Evolutionary conservation across 768 basidiomycete species (phyloP), one percentile per base, ranked within the genome.

Genomic region (Mycena haematopus): DNA sequence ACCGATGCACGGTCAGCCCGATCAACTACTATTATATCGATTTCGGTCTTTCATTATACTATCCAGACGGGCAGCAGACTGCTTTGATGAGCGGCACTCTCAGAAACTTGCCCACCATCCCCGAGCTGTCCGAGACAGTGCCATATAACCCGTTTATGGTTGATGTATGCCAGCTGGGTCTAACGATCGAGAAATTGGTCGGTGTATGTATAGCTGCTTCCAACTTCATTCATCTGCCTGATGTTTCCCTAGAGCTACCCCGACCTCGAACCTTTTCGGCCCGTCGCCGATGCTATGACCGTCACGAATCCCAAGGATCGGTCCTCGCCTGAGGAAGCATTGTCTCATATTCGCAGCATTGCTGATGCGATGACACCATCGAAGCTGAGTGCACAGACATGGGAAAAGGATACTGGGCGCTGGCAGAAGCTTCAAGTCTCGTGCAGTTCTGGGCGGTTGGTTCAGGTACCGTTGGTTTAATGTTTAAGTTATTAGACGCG

Each of bases 11-110:
- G 19, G 49, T 67, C 21, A 9, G 27, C 17, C 53, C 61, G 13
- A 46, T 63, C 40, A 35, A 52, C 11, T 64, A 67, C 14, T 67
- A 56, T n/a, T 64, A 52, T 33, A 64, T 67, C n/a, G 66, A 67
- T 15, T 67, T 67, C 17, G 58, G 58, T 2, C 54, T 60, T 3
- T 55, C 66, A 1, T 6, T 33, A 7, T 35, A 52, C 13, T 63
- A 49, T 31, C 62, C 53, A 8, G n/a, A 54, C 6, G 65, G 66
- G 4, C 52, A 38, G 25, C 55, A 64, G 11, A 49, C 57, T 4
- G 57, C 62, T 14, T 6, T 22, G 15, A 4, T n/a, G 8, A 4
- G 15, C 3, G 64, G 27, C 10, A 56, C 45, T 6, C 47, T 56
- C 14, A 49, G 59, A 19, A 52, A 42, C 3, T 58, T 56, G 38